phyloP scores from a whole-genome alignment of 75 land plant genomes.

The Sequoia sempervirens region DNA sequence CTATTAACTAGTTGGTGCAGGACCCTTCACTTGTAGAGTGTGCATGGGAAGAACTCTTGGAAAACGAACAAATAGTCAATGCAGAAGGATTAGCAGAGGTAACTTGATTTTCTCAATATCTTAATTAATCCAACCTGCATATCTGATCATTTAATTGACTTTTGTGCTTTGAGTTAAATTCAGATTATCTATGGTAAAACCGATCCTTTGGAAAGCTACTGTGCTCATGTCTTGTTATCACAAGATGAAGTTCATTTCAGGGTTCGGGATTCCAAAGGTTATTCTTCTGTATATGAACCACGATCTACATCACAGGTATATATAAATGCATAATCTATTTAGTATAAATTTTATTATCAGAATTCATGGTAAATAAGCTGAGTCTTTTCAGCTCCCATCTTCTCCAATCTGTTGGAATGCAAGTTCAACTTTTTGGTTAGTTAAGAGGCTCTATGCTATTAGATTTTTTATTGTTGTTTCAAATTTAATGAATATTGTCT shows the following conservation, averaged over 20 bases:
- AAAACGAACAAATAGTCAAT: slow-evolving; percentile 58
- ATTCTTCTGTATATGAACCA: slow-evolving; percentile 61
- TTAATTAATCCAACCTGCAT: slow-evolving; percentile 4
- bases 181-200: slow-evolving; percentile 79
- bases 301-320: slow-evolving; percentile 69
- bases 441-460: neutral
- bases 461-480: neutral
- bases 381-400: neutral
- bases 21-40: slow-evolving; percentile 75
- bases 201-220: slow-evolving; percentile 75
- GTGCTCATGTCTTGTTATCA: slow-evolving; percentile 82
- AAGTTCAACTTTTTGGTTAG: neutral
- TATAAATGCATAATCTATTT: neutral
- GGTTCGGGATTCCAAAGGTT: slow-evolving; percentile 47
- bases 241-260: slow-evolving; percentile 81
- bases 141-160: neutral
- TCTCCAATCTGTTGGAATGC: neutral
- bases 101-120: neutral
- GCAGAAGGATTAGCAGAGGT: slow-evolving; percentile 83
- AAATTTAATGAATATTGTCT: neutral
- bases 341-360: neutral
- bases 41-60: slow-evolving; percentile 90
- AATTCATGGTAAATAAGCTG: neutral
- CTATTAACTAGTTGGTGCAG: slow-evolving; percentile 29
- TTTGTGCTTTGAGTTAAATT: slow-evolving; percentile 12